Percentiles rank a stretch among this genome's conserved stretches.
Evolutionary conservation across 345 rosid genomes (phyloP).

Genomic region (Laguncularia racemosa): DNA sequence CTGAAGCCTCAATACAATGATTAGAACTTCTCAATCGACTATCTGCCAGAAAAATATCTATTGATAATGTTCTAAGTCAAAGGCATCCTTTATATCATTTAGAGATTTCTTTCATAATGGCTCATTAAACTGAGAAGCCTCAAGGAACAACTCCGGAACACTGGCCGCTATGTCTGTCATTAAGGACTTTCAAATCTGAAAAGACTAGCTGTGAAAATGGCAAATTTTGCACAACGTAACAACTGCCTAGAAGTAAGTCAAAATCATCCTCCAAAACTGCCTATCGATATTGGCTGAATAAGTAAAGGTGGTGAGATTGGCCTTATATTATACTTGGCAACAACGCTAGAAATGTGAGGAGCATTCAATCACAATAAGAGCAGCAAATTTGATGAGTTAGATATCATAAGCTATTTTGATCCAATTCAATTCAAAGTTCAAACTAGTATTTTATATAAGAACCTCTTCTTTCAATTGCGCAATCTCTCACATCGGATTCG

Average conservation of each 20-base stretch:
- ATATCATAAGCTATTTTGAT: neutral
- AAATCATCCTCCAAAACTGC: slow-evolving; percentile 61
- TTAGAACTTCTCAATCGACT: slow-evolving; percentile 58
- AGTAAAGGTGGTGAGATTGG: slow-evolving; percentile 85
- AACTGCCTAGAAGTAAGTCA: slow-evolving; percentile 73
- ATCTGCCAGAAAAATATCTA: slow-evolving; percentile 56
- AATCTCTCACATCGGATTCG: slow-evolving; percentile 93
- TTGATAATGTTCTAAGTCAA: slow-evolving; percentile 62
- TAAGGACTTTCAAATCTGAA: slow-evolving; percentile 82
- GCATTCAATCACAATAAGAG: neutral
- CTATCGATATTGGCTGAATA: slow-evolving; percentile 68
- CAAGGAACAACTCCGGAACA: slow-evolving; percentile 71
- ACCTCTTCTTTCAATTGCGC: slow-evolving; percentile 94
- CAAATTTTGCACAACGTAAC: slow-evolving; percentile 37
- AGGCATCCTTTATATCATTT: slow-evolving; percentile 47
- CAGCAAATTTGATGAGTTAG: neutral
- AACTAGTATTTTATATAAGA: neutral
- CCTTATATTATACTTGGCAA: slow-evolving; percentile 89
- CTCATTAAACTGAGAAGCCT: slow-evolving; percentile 73
- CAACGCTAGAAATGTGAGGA: slow-evolving; percentile 73
- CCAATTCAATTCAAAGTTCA: neutral
- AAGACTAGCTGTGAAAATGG: slow-evolving; percentile 49
- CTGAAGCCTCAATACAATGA: slow-evolving; percentile 65
- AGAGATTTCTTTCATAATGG: slow-evolving; percentile 68
- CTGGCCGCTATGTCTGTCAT: slow-evolving; percentile 64